phyloP scores from a whole-genome alignment of 1,139 yeast genomes.

The Sugiyamaella neomexicana region DNA sequence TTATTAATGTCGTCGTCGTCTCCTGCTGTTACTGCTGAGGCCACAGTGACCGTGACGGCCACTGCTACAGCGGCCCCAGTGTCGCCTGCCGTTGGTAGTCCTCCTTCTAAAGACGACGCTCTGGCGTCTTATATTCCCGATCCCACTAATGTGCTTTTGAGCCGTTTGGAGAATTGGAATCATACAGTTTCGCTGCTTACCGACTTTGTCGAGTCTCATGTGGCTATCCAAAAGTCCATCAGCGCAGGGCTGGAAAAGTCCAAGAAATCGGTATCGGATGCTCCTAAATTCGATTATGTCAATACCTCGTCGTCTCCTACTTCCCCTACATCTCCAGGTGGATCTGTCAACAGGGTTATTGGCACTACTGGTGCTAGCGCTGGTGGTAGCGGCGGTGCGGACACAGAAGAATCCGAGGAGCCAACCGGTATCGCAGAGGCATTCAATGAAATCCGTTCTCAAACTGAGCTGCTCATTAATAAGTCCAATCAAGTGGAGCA shows the following conservation, averaged over 20 bases:
- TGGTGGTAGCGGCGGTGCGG: constrained; percentile 17
- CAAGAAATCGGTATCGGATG: constrained; percentile 37
- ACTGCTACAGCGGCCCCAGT: not conserved
- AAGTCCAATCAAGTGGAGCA: constrained; percentile 40
- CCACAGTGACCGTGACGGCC: not conserved
- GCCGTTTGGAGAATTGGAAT: constrained; percentile 43
- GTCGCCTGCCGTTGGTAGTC: no score
- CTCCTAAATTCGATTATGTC: constrained; percentile 38
- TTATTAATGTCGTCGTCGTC: not conserved
- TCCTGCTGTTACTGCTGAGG: not conserved
- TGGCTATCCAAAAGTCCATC: constrained; percentile 33
- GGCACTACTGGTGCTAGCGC: constrained; percentile 20
- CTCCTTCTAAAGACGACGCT: constrained; percentile 28
- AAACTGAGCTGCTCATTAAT: constrained; percentile 38
- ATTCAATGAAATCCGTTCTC: constrained; percentile 37
- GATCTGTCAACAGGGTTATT: not conserved
- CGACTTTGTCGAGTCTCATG: constrained; percentile 36
- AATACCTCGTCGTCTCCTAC: constrained; percentile 10
- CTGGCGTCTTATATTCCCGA: constrained; percentile 35
- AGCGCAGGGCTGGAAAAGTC: constrained; percentile 39
- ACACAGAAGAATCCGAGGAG: no score
- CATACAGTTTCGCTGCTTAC: constrained; percentile 37
- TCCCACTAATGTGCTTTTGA: constrained; percentile 40
- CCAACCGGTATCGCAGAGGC: constrained; percentile 40
- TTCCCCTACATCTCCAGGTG: constrained; percentile 10